phyloP scores from a whole-genome alignment of 2,329 filamentous ascomycete genomes.

The Aureobasidium sp. region DNA sequence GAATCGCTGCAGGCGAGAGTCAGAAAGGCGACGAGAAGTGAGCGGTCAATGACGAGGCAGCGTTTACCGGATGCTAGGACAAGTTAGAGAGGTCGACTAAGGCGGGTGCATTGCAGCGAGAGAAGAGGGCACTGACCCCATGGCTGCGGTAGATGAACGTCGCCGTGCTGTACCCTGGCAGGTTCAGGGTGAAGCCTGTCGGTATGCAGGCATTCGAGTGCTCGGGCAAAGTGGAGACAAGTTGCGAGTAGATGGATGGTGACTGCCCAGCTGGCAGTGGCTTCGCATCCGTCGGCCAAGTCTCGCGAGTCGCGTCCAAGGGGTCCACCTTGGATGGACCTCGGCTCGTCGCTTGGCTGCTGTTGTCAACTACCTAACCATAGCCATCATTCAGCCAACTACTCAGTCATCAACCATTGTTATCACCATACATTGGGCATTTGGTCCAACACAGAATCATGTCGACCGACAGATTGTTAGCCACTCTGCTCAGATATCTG shows the following conservation, averaged over 20 bases:
- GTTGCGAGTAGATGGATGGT: neutral
- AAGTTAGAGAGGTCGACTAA: neutral
- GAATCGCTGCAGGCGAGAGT: neutral
- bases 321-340: neutral
- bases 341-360: neutral
- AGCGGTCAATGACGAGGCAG: neutral
- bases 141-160: neutral
- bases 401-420: neutral
- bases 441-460: constrained; percentile 32
- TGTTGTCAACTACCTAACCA: neutral
- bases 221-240: neutral
- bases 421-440: neutral
- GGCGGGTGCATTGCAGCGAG: neutral
- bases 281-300: neutral
- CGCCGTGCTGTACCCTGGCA: neutral
- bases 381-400: neutral
- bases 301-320: neutral
- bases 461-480: constrained; percentile 59
- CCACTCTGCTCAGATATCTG: constrained; percentile 56
- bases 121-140: neutral
- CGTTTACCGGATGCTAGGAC: neutral
- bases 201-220: neutral
- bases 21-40: neutral
- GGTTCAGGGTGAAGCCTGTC: neutral
- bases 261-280: neutral